These are phyloP conservation scores for Raphanus sativus DNA, from an alignment of 345 rosid genomes.

Conservation along the genomic window DNA sequence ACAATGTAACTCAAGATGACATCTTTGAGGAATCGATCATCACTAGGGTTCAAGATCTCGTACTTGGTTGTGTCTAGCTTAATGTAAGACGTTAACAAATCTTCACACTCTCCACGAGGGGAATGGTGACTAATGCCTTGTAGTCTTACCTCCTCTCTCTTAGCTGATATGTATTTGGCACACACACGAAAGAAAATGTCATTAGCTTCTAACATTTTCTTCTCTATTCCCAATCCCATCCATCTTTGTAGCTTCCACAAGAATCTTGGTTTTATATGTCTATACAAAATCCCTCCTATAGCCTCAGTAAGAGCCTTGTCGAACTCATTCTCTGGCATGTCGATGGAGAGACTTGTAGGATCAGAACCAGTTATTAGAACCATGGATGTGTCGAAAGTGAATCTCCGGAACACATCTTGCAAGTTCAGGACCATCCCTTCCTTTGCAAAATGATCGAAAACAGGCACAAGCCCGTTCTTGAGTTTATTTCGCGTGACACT, in stretches of 20 bases:
- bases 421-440: not conserved
- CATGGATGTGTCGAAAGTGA: not conserved
- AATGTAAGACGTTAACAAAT: conserved; percentile 42
- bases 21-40: conserved; percentile 51
- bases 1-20: conserved; percentile 51
- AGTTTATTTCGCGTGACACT: not conserved
- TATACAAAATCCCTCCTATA: not conserved
- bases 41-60: conserved; percentile 39
- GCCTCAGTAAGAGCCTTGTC: not conserved
- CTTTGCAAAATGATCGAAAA: conserved; percentile 34
- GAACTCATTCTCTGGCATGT: not conserved
- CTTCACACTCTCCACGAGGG: conserved; percentile 20
- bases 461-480: conserved; percentile 39
- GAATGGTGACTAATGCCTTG: not conserved
- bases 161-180: not conserved
- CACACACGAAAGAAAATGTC: not conserved
- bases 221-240: not conserved
- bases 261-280: not conserved
- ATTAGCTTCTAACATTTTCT: not conserved
- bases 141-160: not conserved
- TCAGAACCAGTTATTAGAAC: not conserved
- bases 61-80: conserved; percentile 36
- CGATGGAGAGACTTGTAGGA: not conserved
- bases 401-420: not conserved
- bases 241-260: not conserved